These are phyloP conservation scores for Hirsutella thompsonii DNA, from an alignment of 2,329 filamentous ascomycete species.

Conservation along the genomic window DNA sequence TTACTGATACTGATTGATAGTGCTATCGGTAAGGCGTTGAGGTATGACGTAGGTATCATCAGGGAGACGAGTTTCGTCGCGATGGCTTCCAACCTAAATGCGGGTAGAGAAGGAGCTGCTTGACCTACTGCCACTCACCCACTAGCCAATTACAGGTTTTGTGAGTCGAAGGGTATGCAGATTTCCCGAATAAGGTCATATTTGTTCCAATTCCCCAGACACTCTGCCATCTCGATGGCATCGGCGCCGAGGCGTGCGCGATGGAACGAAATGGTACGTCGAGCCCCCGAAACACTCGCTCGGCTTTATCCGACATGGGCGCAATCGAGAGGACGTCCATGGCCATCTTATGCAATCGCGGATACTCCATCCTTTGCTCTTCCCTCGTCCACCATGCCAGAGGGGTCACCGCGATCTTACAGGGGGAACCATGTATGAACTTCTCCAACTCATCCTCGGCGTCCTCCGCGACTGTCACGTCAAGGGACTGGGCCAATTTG, in stretches of 20 bases:
- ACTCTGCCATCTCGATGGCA: conserved; percentile 5
- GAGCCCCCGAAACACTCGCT: conserved; percentile 2
- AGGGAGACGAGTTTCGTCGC: neutral
- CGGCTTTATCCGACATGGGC: conserved; percentile 4
- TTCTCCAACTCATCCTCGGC: conserved; percentile 4
- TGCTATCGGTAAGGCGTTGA: neutral
- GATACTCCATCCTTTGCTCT: conserved; percentile 4
- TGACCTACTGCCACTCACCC: too few species aligned
- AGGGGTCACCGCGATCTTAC: conserved; percentile 2
- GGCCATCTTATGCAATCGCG: conserved; percentile 1
- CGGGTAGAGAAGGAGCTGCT: too few species aligned
- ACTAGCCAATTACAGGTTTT: neutral
- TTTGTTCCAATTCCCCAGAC: conserved; percentile 5
- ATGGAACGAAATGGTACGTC: conserved; percentile 3
- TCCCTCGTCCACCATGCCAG: conserved; percentile 4
- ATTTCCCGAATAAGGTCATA: conserved; percentile 2
- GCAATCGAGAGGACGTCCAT: conserved; percentile 3
- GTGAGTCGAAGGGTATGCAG: neutral
- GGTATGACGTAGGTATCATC: neutral
- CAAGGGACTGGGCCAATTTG: neutral
- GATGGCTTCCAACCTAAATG: too few species aligned
- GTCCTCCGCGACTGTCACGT: neutral
- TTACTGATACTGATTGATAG: conserved; percentile 3
- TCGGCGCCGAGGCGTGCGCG: conserved; percentile 3
- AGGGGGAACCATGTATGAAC: conserved; percentile 4